These are phyloP conservation scores for Colletotrichum shisoi DNA, from an alignment of 2,329 filamentous ascomycete genomes.

Conservation along the genomic window DNA sequence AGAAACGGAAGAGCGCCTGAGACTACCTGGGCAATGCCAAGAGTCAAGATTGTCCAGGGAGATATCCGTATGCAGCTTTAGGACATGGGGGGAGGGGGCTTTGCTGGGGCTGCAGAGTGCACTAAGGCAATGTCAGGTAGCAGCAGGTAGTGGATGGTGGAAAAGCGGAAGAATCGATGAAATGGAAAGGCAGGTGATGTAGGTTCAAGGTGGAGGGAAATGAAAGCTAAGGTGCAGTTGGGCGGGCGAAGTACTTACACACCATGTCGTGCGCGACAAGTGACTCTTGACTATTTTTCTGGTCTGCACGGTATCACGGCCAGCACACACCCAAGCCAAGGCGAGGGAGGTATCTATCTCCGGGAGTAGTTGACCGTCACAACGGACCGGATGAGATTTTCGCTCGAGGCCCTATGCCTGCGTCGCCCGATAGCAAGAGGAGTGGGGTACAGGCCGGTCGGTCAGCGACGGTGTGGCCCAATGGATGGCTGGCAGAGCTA, in stretches of 20 bases:
- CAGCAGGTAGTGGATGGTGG: slow-evolving; percentile 12
- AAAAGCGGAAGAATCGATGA: slow-evolving; percentile 20
- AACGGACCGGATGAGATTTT: slow-evolving; percentile 25
- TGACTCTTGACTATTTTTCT: background rate
- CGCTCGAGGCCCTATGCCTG: slow-evolving; percentile 26
- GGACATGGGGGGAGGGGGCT: slow-evolving; percentile 25
- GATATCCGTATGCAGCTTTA: slow-evolving; percentile 24
- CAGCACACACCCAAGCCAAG: background rate
- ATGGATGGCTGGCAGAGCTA: slow-evolving; percentile 10
- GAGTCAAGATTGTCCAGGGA: slow-evolving; percentile 20
- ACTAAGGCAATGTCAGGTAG: slow-evolving; percentile 14
- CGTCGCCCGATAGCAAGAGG: slow-evolving; percentile 25
- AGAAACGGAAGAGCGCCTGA: slow-evolving; percentile 1
- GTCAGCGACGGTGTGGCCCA: slow-evolving; percentile 32
- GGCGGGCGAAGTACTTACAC: slow-evolving; percentile 33
- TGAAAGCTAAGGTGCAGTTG: background rate
- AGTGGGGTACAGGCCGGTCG: slow-evolving; percentile 34
- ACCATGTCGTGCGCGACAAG: slow-evolving; percentile 29
- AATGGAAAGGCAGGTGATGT: slow-evolving; percentile 4
- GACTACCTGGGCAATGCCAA: slow-evolving; percentile 25
- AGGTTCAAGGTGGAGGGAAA: slow-evolving; percentile 6
- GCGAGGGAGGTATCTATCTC: background rate
- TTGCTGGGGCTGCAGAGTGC: slow-evolving; percentile 22
- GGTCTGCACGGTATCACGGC: background rate
- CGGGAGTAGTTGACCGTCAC: slow-evolving; percentile 11